Evolutionary conservation across 2,329 filamentous ascomycete genomes (phyloP).

Genomic region (Ascochyta lentis): DNA sequence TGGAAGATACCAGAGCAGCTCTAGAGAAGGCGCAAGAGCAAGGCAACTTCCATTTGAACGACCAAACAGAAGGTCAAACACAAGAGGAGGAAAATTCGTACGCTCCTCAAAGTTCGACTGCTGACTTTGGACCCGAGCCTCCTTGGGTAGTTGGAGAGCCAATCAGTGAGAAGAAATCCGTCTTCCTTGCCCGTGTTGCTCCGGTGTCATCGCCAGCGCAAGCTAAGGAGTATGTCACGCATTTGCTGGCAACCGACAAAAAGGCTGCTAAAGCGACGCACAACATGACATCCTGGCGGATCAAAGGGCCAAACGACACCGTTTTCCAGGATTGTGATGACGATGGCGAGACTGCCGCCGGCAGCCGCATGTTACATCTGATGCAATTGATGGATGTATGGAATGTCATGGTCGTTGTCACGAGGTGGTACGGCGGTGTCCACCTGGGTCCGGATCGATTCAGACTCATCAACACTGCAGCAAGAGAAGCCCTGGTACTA

Average conservation of each 20-base stretch:
- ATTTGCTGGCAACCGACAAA: slow-evolving; percentile 82
- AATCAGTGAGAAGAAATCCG: slow-evolving; percentile 81
- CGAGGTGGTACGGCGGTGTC: slow-evolving; percentile 92
- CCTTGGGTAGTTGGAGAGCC: slow-evolving; percentile 77
- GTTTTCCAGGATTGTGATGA: slow-evolving; percentile 92
- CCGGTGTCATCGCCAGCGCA: slow-evolving; percentile 72
- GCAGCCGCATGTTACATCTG: slow-evolving; percentile 81
- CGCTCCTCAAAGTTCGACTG: slow-evolving; percentile 10
- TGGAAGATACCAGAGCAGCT: slow-evolving; percentile 67
- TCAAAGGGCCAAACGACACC: slow-evolving; percentile 64
- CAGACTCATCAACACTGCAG: slow-evolving; percentile 84
- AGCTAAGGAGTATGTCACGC: slow-evolving; percentile 73
- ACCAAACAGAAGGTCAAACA: slow-evolving; percentile 20
- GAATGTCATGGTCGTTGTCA: slow-evolving; percentile 91
- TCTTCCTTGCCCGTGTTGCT: slow-evolving; percentile 82
- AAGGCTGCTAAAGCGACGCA: slow-evolving; percentile 87
- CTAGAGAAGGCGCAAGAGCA: slow-evolving; percentile 57
- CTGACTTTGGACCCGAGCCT: slow-evolving; percentile 53
- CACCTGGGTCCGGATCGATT: slow-evolving; percentile 89
- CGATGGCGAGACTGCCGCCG: slow-evolving; percentile 93
- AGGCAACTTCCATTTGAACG: slow-evolving; percentile 34
- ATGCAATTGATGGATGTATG: slow-evolving; percentile 96
- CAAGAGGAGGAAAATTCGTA: slow-evolving; percentile 8
- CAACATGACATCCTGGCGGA: slow-evolving; percentile 95
- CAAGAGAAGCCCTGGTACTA: slow-evolving; percentile 81